Conservation (phyloP, 2,329 filamentous ascomycete species). For the Lizonia empirigonia region DNA sequence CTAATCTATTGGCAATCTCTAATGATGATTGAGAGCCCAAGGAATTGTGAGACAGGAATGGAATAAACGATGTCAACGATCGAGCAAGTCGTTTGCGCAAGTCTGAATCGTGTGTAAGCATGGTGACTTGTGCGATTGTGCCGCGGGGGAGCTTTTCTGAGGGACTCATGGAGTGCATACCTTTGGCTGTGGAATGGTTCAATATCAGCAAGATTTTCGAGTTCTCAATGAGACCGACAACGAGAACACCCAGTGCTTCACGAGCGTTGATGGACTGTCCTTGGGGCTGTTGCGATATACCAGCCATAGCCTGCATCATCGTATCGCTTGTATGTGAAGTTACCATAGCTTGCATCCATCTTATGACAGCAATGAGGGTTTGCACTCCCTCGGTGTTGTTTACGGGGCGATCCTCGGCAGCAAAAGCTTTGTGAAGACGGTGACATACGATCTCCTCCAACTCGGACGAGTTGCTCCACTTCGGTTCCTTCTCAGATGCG, state of each 20-base stretch:
- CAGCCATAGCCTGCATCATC: conserved; percentile 49
- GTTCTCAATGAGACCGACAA: conserved; percentile 68
- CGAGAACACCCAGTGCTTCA: conserved; percentile 67
- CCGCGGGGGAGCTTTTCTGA: neutral
- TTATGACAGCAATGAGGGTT: conserved; percentile 38
- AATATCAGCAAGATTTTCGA: conserved; percentile 60
- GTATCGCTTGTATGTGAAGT: conserved; percentile 48
- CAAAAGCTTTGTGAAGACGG: conserved; percentile 45
- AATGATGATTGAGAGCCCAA: conserved; percentile 58
- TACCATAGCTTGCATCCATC: conserved; percentile 50
- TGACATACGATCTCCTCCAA: conserved; percentile 48
- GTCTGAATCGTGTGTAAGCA: conserved; percentile 30
- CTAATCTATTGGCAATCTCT: conserved; percentile 50
- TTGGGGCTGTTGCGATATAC: conserved; percentile 55
- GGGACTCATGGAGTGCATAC: conserved; percentile 38
- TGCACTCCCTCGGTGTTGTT: conserved; percentile 39
- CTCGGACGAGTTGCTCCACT: conserved; percentile 44
- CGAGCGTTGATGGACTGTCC: conserved; percentile 66
- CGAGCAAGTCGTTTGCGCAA: conserved; percentile 41
- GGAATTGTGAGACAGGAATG: conserved; percentile 62
- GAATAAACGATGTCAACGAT: conserved; percentile 41
- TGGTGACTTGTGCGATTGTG: neutral
- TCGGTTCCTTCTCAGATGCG: conserved; percentile 26
- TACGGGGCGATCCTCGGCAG: conserved; percentile 40
- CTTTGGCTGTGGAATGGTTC: conserved; percentile 59